Percentiles rank a stretch among this genome's conserved stretches.
Conservation (phyloP, 2,329 filamentous ascomycete species). For the Apiospora arundinis region DNA sequence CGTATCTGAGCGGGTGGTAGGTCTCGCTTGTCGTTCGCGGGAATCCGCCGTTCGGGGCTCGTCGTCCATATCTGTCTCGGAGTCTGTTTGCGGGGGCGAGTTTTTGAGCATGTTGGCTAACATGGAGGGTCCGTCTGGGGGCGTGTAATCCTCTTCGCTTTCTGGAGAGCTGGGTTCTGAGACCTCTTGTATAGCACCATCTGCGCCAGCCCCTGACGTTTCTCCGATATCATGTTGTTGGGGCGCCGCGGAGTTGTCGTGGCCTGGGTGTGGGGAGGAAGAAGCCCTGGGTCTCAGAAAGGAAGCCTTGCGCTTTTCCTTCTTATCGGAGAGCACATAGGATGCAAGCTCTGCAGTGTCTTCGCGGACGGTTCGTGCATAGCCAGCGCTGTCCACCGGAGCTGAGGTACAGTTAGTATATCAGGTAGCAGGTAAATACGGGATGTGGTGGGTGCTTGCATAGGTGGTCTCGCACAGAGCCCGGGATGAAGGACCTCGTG, state of each 20-base stretch:
- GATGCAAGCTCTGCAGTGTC: conserved; percentile 87
- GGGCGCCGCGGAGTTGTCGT: conserved; percentile 34
- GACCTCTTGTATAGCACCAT: conserved; percentile 38
- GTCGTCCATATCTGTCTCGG: conserved; percentile 21
- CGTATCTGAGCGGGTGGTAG: not conserved
- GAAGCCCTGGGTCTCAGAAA: conserved; percentile 52
- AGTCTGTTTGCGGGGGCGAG: conserved; percentile 49
- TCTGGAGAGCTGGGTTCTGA: conserved; percentile 38
- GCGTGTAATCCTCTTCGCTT: conserved; percentile 27
- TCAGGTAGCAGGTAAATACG: conserved; percentile 3
- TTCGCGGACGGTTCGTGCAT: conserved; percentile 80
- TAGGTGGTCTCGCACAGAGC: conserved; percentile 64
- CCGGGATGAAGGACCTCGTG: conserved; percentile 74
- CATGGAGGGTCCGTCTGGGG: conserved; percentile 38
- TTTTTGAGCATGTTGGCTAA: conserved; percentile 57
- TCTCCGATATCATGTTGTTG: conserved; percentile 23
- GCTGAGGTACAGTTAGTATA: conserved; percentile 42
- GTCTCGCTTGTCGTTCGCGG: not conserved
- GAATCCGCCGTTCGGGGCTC: not conserved
- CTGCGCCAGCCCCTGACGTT: conserved; percentile 24
- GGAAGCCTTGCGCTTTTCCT: conserved; percentile 50
- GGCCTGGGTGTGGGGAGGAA: conserved; percentile 39
- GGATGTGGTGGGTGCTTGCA: conserved; percentile 48
- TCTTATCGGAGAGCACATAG: conserved; percentile 75
- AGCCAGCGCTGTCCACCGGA: conserved; percentile 71